A percentile compares a stretch with the other conserved stretches of the same genome.
Conservation (phyloP, 1,284 basidiomycete genomes). For the Sporisorium graminicola region DNA sequence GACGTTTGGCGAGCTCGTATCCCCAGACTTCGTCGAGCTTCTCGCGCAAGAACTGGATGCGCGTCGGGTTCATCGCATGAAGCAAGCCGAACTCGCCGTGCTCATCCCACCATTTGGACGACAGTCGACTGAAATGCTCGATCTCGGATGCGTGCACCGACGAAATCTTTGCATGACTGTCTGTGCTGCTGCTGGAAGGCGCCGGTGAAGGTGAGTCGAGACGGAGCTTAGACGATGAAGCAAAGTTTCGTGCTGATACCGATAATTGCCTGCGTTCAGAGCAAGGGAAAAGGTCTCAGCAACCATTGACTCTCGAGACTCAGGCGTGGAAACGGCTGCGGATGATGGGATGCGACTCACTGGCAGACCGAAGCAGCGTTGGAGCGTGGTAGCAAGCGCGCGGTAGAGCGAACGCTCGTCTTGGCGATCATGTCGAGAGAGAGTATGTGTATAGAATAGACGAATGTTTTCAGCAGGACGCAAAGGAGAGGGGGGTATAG, state of each 20-base stretch:
- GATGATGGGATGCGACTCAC: conserved; percentile 23
- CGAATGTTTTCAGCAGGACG: conserved; percentile 3
- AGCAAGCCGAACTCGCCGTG: conserved; percentile 88
- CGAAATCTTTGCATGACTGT: conserved; percentile 15
- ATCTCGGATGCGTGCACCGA: conserved; percentile 71
- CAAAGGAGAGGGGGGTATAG: conserved; percentile 9
- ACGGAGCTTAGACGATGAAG: conserved; percentile 34
- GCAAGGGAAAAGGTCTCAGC: conserved; percentile 20
- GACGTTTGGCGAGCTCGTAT: conserved; percentile 58
- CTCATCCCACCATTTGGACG: conserved; percentile 97
- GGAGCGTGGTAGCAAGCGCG: conserved; percentile 10
- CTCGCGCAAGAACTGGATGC: conserved; percentile 85
- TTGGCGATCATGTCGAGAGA: conserved; percentile 6
- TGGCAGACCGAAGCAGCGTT: conserved; percentile 29
- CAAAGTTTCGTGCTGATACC: conserved; percentile 23
- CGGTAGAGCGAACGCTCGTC: conserved; percentile 6
- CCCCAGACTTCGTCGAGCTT: conserved; percentile 73
- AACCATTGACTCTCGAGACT: neutral
- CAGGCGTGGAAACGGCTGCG: no score
- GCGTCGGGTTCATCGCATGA: conserved; percentile 94
- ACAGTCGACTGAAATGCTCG: conserved; percentile 89
- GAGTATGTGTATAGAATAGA: neutral
- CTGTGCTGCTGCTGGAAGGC: neutral
- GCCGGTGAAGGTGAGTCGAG: conserved; percentile 31
- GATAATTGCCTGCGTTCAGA: neutral